Evolutionary conservation across 2,329 filamentous ascomycete genomes (phyloP).

Genomic region (Fusarium metavorans): DNA sequence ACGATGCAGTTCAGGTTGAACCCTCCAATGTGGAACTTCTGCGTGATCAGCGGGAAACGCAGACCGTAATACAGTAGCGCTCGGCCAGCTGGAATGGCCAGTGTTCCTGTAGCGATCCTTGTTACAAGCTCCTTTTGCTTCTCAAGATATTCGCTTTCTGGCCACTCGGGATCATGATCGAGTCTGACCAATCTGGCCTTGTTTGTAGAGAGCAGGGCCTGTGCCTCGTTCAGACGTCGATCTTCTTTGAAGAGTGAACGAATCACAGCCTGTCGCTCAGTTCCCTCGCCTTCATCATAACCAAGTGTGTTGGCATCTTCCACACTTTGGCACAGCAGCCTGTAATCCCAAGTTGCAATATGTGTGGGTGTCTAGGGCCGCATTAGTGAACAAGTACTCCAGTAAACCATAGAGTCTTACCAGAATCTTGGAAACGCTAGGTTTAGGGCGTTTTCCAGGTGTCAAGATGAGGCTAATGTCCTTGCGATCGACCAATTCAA

Average conservation of each 20-base stretch:
- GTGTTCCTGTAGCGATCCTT: conserved; percentile 84
- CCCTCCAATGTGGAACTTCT: conserved; percentile 88
- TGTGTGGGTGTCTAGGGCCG: conserved; percentile 69
- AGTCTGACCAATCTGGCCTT: conserved; percentile 84
- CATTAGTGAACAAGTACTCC: conserved; percentile 40
- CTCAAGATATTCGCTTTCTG: conserved; percentile 88
- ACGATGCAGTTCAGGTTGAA: conserved; percentile 94
- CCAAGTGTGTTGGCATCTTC: conserved; percentile 71
- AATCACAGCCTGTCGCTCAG: conserved; percentile 85
- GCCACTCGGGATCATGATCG: conserved; percentile 79
- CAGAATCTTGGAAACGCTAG: conserved; percentile 54
- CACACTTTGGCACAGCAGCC: conserved; percentile 77
- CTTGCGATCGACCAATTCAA: conserved; percentile 82
- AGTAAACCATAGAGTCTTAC: conserved; percentile 48
- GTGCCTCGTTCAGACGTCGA: conserved; percentile 87
- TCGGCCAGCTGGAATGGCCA: conserved; percentile 89
- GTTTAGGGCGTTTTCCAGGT: conserved; percentile 49
- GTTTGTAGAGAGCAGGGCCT: conserved; percentile 85
- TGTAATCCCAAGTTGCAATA: conserved; percentile 78
- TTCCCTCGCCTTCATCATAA: conserved; percentile 84
- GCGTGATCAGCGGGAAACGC: conserved; percentile 88
- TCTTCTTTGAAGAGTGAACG: conserved; percentile 92
- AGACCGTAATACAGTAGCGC: conserved; percentile 90
- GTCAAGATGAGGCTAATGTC: conserved; percentile 79
- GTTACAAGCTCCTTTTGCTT: conserved; percentile 92